Conservation (phyloP, 441 rosid species). For the Arabidopsis hybrid region DNA sequence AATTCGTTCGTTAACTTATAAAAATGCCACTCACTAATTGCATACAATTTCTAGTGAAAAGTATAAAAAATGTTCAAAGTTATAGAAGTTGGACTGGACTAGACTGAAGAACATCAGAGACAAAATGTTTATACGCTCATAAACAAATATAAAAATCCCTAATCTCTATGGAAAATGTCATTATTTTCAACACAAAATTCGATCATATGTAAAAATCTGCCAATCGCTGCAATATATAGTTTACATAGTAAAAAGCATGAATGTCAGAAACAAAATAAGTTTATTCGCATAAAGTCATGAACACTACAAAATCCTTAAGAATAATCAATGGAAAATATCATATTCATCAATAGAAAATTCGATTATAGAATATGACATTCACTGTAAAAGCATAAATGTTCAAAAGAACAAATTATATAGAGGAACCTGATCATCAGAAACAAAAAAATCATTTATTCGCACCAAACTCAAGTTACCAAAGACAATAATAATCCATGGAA, state of each 20-base stretch:
- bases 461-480: constrained; percentile 13
- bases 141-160: not conserved
- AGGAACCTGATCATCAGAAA: not conserved
- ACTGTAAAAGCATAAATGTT: not conserved
- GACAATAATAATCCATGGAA: constrained; percentile 5
- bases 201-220: too few species aligned
- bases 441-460: constrained; percentile 4
- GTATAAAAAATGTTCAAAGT: not conserved
- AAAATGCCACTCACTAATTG: not conserved
- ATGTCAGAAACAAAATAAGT: not conserved
- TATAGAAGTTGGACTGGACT: too few species aligned
- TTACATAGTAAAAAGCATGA: not conserved
- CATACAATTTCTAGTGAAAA: not conserved
- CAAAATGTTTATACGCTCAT: not conserved
- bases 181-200: not conserved
- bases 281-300: not conserved
- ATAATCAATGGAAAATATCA: not conserved
- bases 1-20: not conserved
- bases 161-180: not conserved
- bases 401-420: not conserved
- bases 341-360: not conserved
- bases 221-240: not conserved
- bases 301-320: not conserved
- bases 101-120: not conserved
- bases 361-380: not conserved